These are phyloP conservation scores for Suillus subluteus DNA, from an alignment of 768 basidiomycete species.

Conservation along the genomic window DNA sequence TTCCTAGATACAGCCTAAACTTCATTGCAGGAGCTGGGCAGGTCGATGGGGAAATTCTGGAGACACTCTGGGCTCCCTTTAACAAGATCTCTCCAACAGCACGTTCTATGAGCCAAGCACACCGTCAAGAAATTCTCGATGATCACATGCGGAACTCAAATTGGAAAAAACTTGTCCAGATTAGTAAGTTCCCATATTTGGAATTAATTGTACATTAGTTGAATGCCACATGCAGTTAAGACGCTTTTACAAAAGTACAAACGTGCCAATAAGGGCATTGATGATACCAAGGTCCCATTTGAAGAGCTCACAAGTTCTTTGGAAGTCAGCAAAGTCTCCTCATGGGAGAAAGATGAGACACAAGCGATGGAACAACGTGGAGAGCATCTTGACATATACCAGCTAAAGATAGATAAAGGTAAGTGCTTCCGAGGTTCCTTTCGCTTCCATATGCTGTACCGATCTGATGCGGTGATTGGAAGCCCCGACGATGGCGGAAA, in stretches of 20 bases:
- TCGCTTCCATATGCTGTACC: neutral
- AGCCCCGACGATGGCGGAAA: slow-evolving; percentile 10
- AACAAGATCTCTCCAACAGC: too few relatives aligned
- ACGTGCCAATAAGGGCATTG: slow-evolving; percentile 9
- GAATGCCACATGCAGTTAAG: too few relatives aligned
- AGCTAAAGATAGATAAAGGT: slow-evolving; percentile 13
- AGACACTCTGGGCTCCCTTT: slow-evolving; percentile 28
- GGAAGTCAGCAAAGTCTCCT: neutral
- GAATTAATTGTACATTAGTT: too few relatives aligned
- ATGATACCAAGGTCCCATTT: slow-evolving; percentile 7
- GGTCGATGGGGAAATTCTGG: slow-evolving; percentile 35
- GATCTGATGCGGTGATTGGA: neutral
- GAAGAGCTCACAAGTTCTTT: slow-evolving; percentile 7
- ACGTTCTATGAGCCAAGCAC: too few relatives aligned
- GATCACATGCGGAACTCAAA: too few relatives aligned
- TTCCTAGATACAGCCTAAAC: too few relatives aligned
- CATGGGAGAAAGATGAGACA: slow-evolving; percentile 1
- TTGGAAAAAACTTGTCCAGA: too few relatives aligned
- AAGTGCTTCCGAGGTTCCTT: neutral
- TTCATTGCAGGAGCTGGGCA: slow-evolving; percentile 30
- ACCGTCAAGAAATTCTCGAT: too few relatives aligned
- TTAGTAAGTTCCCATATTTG: too few relatives aligned
- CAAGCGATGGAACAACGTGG: neutral
- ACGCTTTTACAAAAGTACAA: too few relatives aligned
- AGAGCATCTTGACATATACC: slow-evolving; percentile 9